Conservation (phyloP, 2,329 filamentous ascomycete species). For the Curvularia verruculosa region DNA sequence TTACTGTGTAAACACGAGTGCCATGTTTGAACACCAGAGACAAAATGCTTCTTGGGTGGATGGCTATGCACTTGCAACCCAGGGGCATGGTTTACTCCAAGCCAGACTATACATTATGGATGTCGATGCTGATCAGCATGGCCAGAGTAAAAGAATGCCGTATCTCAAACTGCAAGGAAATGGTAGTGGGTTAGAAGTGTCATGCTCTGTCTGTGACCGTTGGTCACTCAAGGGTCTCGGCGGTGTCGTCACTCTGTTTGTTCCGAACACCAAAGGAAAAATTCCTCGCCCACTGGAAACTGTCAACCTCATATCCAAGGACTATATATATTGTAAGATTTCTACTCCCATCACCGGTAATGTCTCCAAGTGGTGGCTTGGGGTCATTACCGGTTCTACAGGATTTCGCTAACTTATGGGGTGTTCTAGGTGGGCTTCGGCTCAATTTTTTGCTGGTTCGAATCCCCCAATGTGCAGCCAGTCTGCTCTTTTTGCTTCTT, state of each 20-base stretch:
- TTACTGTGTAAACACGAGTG: neutral
- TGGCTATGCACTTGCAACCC: neutral
- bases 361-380: neutral
- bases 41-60: neutral
- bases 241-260: neutral
- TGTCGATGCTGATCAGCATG: neutral
- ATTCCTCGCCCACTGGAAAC: neutral
- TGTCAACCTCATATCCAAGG: neutral
- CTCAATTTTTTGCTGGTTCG: neutral
- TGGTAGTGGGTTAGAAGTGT: neutral
- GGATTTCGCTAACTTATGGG: neutral
- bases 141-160: neutral
- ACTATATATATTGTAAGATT: constrained; percentile 2
- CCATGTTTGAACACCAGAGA: neutral
- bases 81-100: neutral
- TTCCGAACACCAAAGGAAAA: neutral
- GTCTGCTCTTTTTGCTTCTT: too few species aligned
- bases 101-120: neutral
- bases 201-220: neutral
- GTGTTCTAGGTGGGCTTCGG: too few species aligned
- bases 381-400: neutral
- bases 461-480: too few species aligned
- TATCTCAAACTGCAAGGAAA: neutral
- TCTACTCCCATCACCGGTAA: neutral
- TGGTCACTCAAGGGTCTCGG: neutral